These are phyloP conservation scores for Colletotrichum karsti DNA, from an alignment of 2,329 filamentous ascomycete genomes.

Conservation along the genomic window DNA sequence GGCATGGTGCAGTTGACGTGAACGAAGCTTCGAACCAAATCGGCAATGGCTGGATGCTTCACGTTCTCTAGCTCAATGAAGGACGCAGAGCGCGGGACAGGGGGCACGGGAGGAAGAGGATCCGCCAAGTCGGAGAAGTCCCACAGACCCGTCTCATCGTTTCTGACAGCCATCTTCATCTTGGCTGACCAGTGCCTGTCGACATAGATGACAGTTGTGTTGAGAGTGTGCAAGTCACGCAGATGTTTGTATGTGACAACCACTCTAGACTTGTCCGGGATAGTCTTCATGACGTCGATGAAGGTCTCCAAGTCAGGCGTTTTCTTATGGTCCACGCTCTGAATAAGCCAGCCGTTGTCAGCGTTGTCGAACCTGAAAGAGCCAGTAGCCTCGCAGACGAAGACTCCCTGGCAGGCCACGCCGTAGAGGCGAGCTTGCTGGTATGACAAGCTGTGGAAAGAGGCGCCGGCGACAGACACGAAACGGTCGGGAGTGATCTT, in stretches of 20 bases:
- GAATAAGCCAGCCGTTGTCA: constrained; percentile 92
- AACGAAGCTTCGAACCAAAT: constrained; percentile 94
- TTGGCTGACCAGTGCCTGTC: constrained; percentile 96
- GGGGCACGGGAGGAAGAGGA: constrained; percentile 77
- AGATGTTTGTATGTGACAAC: constrained; percentile 97
- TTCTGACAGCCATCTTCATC: constrained; percentile 91
- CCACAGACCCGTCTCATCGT: constrained; percentile 91
- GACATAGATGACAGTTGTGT: constrained; percentile 90
- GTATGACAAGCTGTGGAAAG: constrained; percentile 96
- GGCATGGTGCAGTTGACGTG: constrained; percentile 93
- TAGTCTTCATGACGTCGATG: constrained; percentile 87
- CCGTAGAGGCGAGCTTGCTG: constrained; percentile 97
- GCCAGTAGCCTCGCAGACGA: constrained; percentile 91
- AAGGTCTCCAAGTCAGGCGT: constrained; percentile 89
- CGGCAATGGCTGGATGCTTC: constrained; percentile 87
- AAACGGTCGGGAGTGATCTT: constrained; percentile 96
- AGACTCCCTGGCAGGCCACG: constrained; percentile 91
- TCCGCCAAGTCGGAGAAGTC: constrained; percentile 90
- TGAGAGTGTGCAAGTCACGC: constrained; percentile 90
- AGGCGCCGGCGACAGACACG: constrained; percentile 90
- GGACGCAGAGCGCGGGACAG: constrained; percentile 79
- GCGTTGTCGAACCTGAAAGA: constrained; percentile 95
- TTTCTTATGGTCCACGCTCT: constrained; percentile 90
- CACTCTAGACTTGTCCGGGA: constrained; percentile 84
- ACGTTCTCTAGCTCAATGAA: constrained; percentile 94